Base-by-base conservation (phyloP, 2,329 filamentous ascomycete species). In the Aureobasidium lini region DNA sequence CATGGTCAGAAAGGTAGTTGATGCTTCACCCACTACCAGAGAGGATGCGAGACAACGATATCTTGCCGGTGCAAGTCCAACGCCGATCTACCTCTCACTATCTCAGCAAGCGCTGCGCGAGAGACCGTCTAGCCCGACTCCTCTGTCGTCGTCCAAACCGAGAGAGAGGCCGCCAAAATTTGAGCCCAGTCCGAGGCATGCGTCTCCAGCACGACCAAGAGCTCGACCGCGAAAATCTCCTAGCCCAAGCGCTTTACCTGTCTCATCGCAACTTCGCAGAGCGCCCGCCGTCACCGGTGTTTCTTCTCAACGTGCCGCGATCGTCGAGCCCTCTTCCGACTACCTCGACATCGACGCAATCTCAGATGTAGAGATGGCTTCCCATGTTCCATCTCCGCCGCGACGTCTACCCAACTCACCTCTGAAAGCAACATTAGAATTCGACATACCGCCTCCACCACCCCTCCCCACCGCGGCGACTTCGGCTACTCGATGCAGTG, bases 321-420 rank as follows among this genome's bases (percentile, higher is more conserved):
- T 56, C 13, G 31, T 6, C 39, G 53, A 50, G 32, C 59, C 46
- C 16, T 59, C 56, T 9, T 60, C 59, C 4, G 48, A 58, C n/a
- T 63, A 60, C 32, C 59, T 59, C n/a, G 61, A 63, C 34, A 63
- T 63, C 15, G 61, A 63, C 23, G 67, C 70, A 29, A 72, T 72
- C 42, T 69, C 67, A 4, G 71, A 72, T 60, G 60, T 66, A 6
- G 71, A 72, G 6, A 56, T 63, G 2, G 64, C 66, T 5, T 54
- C 61, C 7, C 70, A 70, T 7, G 66, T 68, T 3, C 69, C 69
- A 2, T 70, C 71, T 8, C 67, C 68, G 15, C 64, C 69, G 11
- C 63, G 67, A 42, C 64, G 66, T 40, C 32, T 32, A 1, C 40
- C 37, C 4, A 18, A 29, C 6, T 47, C 49, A 10, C 43, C 59